A percentile compares a stretch with the other conserved stretches of the same genome.
phyloP scores from a whole-genome alignment of 1,139 yeast genomes.

The Suhomyces atakaporum region DNA sequence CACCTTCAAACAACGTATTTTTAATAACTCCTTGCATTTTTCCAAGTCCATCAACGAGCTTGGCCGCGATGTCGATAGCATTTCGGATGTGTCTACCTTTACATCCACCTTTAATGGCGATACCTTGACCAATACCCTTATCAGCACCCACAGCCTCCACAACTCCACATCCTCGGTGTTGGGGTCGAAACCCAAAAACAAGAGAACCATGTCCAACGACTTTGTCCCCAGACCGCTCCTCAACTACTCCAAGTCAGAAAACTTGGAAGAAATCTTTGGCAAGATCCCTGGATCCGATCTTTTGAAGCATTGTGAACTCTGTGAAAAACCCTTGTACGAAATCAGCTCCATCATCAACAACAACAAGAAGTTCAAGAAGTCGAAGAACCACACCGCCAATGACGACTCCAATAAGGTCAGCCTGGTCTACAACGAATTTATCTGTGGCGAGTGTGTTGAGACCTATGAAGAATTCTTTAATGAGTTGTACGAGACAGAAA shows the following conservation, averaged over 20 bases:
- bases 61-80: conserved; percentile 10
- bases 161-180: conserved; percentile 6
- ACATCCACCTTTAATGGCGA: conserved; percentile 17
- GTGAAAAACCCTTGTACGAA: conserved; percentile 69
- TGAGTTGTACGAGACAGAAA: conserved; percentile 26
- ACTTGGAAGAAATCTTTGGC: conserved; percentile 45
- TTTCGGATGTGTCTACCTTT: conserved; percentile 18
- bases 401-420: conserved; percentile 12
- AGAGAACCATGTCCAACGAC: conserved; percentile 19
- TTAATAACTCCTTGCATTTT: conserved; percentile 9
- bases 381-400: conserved; percentile 1
- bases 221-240: conserved; percentile 5
- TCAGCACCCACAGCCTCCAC: conserved; percentile 6
- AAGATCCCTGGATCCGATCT: conserved; percentile 41
- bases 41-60: conserved; percentile 9
- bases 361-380: conserved; percentile 19
- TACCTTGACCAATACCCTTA: conserved; percentile 6
- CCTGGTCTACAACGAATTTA: conserved; percentile 49
- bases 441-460: conserved; percentile 64
- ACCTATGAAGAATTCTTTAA: conserved; percentile 55
- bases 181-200: conserved; percentile 14
- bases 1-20: conserved; percentile 35
- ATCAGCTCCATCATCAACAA: conserved; percentile 49
- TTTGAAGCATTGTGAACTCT: conserved; percentile 60
- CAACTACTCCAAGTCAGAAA: conserved; percentile 20